Base-by-base conservation (phyloP, 805 yeast species). In the Teunomyces funiuensis region DNA sequence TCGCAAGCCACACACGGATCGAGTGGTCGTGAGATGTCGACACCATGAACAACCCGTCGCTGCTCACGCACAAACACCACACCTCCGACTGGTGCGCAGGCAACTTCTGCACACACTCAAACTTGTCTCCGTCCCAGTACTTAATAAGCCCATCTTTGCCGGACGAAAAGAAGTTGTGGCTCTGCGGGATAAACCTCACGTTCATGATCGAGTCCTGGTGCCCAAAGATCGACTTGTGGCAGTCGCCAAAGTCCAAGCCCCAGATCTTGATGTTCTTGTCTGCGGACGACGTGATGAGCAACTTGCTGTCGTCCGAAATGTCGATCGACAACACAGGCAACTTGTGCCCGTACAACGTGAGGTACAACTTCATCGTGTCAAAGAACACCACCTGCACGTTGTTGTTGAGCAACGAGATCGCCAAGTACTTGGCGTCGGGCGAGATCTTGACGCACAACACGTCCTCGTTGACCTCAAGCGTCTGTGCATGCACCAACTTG, bases 201-300 rank as follows among this genome's bases (percentile, higher is more conserved):
- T 77, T 75, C 96, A 91, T 88, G 44, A 93, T 87, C 3, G 96
- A 84, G 61, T 93, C 99, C 57, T 89, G 96, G 61, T 93, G 99
- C 1, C 95, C 99, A 62, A 93, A 93, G 19, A 93, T 80, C 2
- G 98, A 91, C 60, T 85, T 85, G 64, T 93, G 99, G 72, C 99
- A 93, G 65, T 93, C 99, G 65, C 99, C 99, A 65, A 93, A 93
- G 62, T 93, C 99, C 44, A 93, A 70, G 39, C 99, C 99, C 99
- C 99, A 93, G 43, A 93, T 85, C 66, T 95, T 89, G 58, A 93
- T 87, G 63, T 93, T 93, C 64, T 93, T 93, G 66, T 93, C 99
- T 0, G 99, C 99, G 1, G 97, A 88, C 3, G 97, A 87, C 0
- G 98, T 88, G 40, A 91, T 81, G 46, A 93, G 76, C 52, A 93